Percentiles rank a stretch among this genome's conserved stretches.
phyloP scores from a whole-genome alignment of 768 basidiomycete genomes.

The Suillus fuscotomentosus region DNA sequence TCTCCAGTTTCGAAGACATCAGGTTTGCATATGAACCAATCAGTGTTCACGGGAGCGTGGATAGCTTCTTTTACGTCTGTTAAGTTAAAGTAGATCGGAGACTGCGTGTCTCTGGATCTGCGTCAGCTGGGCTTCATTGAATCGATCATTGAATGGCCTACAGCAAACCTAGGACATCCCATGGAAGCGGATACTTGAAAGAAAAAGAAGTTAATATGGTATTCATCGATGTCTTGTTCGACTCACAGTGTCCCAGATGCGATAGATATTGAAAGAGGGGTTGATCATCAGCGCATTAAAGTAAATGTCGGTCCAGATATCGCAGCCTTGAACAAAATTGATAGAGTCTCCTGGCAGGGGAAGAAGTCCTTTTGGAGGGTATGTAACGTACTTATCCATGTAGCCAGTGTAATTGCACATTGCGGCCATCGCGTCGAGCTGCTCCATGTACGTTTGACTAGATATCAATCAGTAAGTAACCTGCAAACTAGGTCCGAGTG shows the following conservation, averaged over 20 bases:
- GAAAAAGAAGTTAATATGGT: slow-evolving; percentile 2
- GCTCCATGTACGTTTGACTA: too few species aligned
- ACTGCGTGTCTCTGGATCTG: slow-evolving; percentile 45
- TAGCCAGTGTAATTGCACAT: slow-evolving; percentile 65
- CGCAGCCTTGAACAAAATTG: slow-evolving; percentile 49
- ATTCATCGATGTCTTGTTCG: background rate
- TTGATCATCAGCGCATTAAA: slow-evolving; percentile 59
- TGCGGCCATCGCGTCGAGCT: too few species aligned
- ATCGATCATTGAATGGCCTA: slow-evolving; percentile 28
- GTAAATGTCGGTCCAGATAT: slow-evolving; percentile 67
- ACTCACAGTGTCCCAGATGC: slow-evolving; percentile 66
- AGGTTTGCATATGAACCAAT: background rate
- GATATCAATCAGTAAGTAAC: too few species aligned
- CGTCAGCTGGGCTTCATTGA: background rate
- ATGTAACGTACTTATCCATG: slow-evolving; percentile 58
- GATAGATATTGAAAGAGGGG: slow-evolving; percentile 76
- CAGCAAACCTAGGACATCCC: slow-evolving; percentile 83
- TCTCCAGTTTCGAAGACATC: background rate
- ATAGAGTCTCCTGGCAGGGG: slow-evolving; percentile 63
- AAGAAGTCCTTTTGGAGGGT: slow-evolving; percentile 61
- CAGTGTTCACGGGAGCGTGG: background rate
- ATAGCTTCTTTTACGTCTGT: slow-evolving; percentile 54
- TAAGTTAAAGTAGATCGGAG: slow-evolving; percentile 70
- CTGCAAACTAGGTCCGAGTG: background rate
- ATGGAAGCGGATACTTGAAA: slow-evolving; percentile 55